phyloP scores from a whole-genome alignment of 495 filamentous ascomycete species.

The Penicillium canescens region DNA sequence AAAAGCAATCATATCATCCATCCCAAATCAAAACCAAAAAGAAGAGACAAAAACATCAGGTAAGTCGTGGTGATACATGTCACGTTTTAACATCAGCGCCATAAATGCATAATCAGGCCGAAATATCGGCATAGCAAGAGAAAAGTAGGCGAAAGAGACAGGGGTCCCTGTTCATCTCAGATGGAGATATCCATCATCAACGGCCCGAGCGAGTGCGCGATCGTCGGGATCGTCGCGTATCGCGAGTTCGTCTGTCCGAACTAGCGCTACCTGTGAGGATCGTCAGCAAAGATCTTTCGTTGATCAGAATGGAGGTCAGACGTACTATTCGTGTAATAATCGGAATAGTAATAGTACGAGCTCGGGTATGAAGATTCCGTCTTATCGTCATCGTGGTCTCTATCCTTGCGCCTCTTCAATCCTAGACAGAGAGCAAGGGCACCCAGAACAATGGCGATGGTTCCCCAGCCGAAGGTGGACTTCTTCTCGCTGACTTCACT shows the following conservation, averaged over 20 bases:
- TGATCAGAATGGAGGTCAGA: constrained; percentile 1
- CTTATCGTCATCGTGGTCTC: constrained; percentile 46
- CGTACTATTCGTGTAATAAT: constrained; percentile 50
- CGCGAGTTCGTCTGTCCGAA: constrained; percentile 50
- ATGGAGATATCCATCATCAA: constrained; percentile 14
- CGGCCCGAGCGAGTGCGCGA: constrained; percentile 38
- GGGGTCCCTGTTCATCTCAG: constrained; percentile 2
- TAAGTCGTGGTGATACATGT: constrained; percentile 39
- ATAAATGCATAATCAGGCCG: constrained; percentile 28
- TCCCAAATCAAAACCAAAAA: constrained; percentile 1
- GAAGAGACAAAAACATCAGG: constrained; percentile 12
- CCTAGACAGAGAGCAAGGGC: constrained; percentile 73
- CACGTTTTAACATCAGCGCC: constrained; percentile 25
- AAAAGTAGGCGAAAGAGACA: neutral
- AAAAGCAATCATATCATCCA: constrained; percentile 15
- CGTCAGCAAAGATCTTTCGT: constrained; percentile 7
- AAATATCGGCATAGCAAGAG: neutral
- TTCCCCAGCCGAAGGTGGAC: constrained; percentile 57
- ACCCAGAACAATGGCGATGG: constrained; percentile 59
- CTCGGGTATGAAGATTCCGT: constrained; percentile 47
- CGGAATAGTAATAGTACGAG: constrained; percentile 47
- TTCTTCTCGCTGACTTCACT: constrained; percentile 51
- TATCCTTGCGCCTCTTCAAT: constrained; percentile 63
- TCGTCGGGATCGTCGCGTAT: constrained; percentile 44
- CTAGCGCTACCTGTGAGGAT: constrained; percentile 45